Conservation (phyloP, 805 yeast genomes). For the Hanseniaspora guilliermondii region DNA sequence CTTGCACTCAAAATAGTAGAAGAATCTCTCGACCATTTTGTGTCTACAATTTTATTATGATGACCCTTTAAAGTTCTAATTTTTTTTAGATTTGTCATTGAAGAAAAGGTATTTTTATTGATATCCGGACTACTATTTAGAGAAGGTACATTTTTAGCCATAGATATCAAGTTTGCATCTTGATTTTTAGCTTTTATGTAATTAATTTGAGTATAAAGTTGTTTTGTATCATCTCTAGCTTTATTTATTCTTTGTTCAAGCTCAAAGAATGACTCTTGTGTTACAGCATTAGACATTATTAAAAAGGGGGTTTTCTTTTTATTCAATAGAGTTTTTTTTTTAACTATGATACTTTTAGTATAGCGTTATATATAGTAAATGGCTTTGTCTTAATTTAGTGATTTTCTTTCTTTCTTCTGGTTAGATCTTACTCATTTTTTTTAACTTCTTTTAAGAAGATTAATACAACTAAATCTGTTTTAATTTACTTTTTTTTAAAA, state of each 20-base stretch:
- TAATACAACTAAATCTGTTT: no score
- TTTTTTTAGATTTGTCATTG: conserved; percentile 22
- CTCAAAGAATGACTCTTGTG: conserved; percentile 11
- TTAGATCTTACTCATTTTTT: no score
- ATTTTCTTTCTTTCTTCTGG: no score
- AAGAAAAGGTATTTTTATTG: not conserved
- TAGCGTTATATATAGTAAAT: no score
- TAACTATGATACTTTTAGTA: no score
- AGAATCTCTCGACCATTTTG: conserved; percentile 60
- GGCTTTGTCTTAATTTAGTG: no score
- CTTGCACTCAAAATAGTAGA: conserved; percentile 54
- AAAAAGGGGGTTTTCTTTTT: not conserved
- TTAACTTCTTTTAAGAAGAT: no score
- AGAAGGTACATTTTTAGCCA: conserved; percentile 25
- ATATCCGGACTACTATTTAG: not conserved
- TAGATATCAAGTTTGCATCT: conserved; percentile 35
- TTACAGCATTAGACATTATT: not conserved
- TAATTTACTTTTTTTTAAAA: no score
- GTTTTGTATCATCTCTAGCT: conserved; percentile 37
- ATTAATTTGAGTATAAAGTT: conserved; percentile 39
- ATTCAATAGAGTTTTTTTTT: not conserved
- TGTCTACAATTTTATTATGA: conserved; percentile 54
- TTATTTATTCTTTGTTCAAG: conserved; percentile 23
- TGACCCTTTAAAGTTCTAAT: conserved; percentile 40
- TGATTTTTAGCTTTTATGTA: conserved; percentile 32